phyloP scores from a whole-genome alignment of 148 eudicot species.

The Salicornia ramosissima region DNA sequence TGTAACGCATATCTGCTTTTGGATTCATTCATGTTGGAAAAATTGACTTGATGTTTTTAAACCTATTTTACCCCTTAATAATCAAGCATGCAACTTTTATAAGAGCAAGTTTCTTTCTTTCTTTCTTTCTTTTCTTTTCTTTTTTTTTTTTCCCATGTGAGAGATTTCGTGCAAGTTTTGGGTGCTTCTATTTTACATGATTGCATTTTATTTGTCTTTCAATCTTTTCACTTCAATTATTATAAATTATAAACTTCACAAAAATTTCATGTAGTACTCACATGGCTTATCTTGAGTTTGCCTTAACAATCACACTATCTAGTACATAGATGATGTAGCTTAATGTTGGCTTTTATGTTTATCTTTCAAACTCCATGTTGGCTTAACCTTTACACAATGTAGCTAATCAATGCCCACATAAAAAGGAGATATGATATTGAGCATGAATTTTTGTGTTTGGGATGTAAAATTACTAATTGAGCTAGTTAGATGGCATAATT shows the following conservation, averaged over 20 bases:
- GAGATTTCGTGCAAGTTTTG: slow-evolving; percentile 17
- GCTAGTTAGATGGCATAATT: no score
- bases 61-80: not conserved
- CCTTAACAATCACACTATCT: slow-evolving; percentile 4
- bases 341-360: no score
- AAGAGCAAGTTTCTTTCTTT: no score
- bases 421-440: no score
- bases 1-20: not conserved
- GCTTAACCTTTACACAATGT: not conserved
- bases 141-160: not conserved
- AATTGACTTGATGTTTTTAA: not conserved
- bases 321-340: not conserved
- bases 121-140: no score
- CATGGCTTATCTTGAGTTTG: not conserved
- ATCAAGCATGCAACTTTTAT: not conserved
- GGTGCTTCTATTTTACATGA: not conserved
- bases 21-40: not conserved
- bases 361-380: not conserved
- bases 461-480: no score
- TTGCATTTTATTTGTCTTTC: not conserved
- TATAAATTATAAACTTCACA: no score
- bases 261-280: no score
- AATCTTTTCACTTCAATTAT: no score
- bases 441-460: no score
- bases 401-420: not conserved